Evolutionary conservation across 805 yeast species (phyloP), one percentile per base, ranked within the genome.

Genomic region (Yamadazyma tumulicola): DNA sequence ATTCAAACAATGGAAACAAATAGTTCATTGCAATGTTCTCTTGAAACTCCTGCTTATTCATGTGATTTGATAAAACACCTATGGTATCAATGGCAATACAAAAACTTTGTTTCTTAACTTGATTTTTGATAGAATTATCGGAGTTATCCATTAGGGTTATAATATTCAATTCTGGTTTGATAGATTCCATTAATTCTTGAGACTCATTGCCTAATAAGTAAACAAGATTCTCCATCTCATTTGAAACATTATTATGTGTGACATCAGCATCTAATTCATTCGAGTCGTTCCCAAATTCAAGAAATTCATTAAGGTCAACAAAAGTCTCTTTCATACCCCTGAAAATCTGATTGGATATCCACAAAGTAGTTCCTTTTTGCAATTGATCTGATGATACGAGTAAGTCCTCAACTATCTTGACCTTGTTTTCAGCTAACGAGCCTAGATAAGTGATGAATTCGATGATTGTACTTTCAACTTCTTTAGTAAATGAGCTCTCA

Each of bases 1-100:
- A 72, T 32, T 85, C 88, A 17, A 89, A 67, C 0, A 88, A 69
- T 0, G 91, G 83, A 46, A 78, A 85, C 6, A 93, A 54, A 37
- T 73, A 69, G 41, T 86, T 94, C 41, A 85, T 74, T 20, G 91
- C 56, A 38, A 82, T 83, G 12, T 65, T 64, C 26, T 69, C 48
- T 38, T 55, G 59, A 34, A 63, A 67, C n/a, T 61, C 66, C 2
- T 42, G 52, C 24, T 54, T 47, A 8, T 46, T 25, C 6, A 65
- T 27, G 1, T 37, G 31, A 3, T 33, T 39, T 0, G 68, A 47
- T 3, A 64, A 44, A 1, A 38, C 35, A 1, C 64, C 65, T 13
- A 79, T 64, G 0, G 79, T 49, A 32, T 69, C 70, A 4, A 79
- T 40, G 0, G 81, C 67, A 9, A 72, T 58, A 2, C 61, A 52